A percentile compares a stretch with the other conserved stretches of the same genome.
These are phyloP conservation scores for Penicillium sp. DNA, from an alignment of 2,329 filamentous ascomycete genomes.

Conservation along the genomic window DNA sequence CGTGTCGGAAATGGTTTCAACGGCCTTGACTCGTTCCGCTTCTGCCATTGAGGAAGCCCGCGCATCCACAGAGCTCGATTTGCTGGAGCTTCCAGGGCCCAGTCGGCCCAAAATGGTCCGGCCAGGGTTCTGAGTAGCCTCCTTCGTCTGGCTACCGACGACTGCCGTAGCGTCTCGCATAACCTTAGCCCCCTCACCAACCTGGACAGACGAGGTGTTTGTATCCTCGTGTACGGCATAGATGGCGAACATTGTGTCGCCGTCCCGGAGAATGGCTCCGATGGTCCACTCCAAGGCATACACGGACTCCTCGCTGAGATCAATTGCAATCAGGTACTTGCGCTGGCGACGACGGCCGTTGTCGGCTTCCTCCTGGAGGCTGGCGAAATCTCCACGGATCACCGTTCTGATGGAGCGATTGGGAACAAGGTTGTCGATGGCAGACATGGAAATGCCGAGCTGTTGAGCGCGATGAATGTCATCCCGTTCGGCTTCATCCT, in stretches of 20 bases:
- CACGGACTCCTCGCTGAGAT: constrained; percentile 88
- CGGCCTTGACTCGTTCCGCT: constrained; percentile 73
- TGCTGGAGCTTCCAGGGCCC: constrained; percentile 40
- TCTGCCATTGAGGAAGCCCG: constrained; percentile 62
- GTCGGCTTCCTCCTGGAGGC: constrained; percentile 71
- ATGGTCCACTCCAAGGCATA: constrained; percentile 98
- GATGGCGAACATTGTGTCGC: constrained; percentile 88
- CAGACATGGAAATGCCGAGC: constrained; percentile 74
- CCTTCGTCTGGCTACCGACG: constrained; percentile 58
- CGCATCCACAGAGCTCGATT: constrained; percentile 46
- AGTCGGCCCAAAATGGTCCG: constrained; percentile 34
- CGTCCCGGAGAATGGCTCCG: constrained; percentile 87
- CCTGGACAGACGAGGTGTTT: constrained; percentile 45
- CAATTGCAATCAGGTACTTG: constrained; percentile 93
- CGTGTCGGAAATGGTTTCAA: constrained; percentile 78
- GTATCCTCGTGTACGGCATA: constrained; percentile 89
- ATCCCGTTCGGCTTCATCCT: constrained; percentile 77
- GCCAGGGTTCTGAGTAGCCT: constrained; percentile 48
- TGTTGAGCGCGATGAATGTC: constrained; percentile 88
- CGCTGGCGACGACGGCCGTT: constrained; percentile 74
- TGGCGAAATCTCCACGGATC: constrained; percentile 76
- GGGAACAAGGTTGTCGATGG: constrained; percentile 68
- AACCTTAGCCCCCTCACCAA: constrained; percentile 69
- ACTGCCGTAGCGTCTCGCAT: constrained; percentile 73
- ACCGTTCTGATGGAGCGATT: constrained; percentile 86